Conservation (phyloP, 139 green algal genomes). For the Astrephomene gubernaculifera region DNA sequence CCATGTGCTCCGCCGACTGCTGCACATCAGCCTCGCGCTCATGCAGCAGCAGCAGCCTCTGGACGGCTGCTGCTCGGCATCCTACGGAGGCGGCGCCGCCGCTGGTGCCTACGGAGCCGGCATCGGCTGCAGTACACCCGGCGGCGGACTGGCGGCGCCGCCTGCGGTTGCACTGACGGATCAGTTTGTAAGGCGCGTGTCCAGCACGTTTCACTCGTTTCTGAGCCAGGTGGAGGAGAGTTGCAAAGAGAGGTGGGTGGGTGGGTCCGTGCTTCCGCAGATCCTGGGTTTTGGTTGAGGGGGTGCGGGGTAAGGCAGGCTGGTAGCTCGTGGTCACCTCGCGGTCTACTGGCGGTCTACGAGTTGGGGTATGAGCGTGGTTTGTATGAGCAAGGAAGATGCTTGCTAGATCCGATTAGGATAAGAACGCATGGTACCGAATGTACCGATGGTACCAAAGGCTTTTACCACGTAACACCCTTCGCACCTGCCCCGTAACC, state of each 20-base stretch:
- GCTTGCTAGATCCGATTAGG: too few relatives aligned
- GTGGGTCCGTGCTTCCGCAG: too few relatives aligned
- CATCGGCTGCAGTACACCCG: too few relatives aligned
- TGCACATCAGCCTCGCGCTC: constrained; percentile 92
- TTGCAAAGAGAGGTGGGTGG: constrained; percentile 57
- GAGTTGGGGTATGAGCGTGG: too few relatives aligned
- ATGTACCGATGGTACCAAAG: too few relatives aligned
- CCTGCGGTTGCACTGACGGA: constrained; percentile 14
- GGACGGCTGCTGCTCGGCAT: neutral
- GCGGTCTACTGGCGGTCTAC: too few relatives aligned
- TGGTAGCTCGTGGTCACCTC: too few relatives aligned
- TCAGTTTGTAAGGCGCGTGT: constrained; percentile 84
- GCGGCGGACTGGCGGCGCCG: neutral
- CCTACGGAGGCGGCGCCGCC: neutral
- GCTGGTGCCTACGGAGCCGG: neutral
- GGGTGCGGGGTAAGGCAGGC: too few relatives aligned
- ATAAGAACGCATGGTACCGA: too few relatives aligned
- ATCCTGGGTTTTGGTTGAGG: too few relatives aligned
- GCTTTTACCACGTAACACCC: too few relatives aligned
- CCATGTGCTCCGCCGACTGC: constrained; percentile 89
- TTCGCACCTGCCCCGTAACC: neutral
- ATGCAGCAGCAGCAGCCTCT: constrained; percentile 66
- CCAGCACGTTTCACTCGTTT: constrained; percentile 84
- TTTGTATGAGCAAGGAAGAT: too few relatives aligned
- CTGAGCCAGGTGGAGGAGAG: constrained; percentile 81